phyloP scores from a whole-genome alignment of 306 rosid genomes.

The Hippophae gyantsensis region DNA sequence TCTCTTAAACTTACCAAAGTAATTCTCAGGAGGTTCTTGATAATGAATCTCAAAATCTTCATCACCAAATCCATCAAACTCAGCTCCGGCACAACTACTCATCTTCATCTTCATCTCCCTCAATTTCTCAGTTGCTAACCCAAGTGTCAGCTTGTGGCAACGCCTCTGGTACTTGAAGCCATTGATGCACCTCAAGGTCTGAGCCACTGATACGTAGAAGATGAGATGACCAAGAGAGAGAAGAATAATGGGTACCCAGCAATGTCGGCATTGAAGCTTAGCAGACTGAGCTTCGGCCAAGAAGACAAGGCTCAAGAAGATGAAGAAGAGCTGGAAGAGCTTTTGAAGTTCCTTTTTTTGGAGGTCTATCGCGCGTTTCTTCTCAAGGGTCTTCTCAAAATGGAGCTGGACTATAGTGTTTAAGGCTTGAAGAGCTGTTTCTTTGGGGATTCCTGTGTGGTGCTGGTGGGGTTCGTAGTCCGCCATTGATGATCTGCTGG shows the following conservation, averaged over 20 bases:
- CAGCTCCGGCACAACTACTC: constrained; percentile 7
- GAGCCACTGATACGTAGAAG: constrained; percentile 87
- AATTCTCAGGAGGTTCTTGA: constrained; percentile 83
- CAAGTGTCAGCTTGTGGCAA: constrained; percentile 91
- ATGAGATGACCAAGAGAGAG: constrained; percentile 76
- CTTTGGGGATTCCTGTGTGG: constrained; percentile 35
- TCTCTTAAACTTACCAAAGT: constrained; percentile 84
- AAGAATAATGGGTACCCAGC: constrained; percentile 79
- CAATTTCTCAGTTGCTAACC: constrained; percentile 65
- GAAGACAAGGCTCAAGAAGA: constrained; percentile 54
- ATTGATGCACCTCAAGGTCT: constrained; percentile 74
- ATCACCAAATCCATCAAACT: constrained; percentile 30
- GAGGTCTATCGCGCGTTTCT: constrained; percentile 75
- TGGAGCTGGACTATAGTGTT: constrained; percentile 90
- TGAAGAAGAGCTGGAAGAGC: constrained; percentile 66
- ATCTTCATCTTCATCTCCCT: constrained; percentile 53
- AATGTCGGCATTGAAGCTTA: constrained; percentile 79
- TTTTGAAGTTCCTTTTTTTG: constrained; percentile 81
- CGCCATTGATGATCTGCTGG: constrained; percentile 31
- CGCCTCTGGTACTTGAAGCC: constrained; percentile 92
- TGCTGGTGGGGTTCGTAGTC: constrained; percentile 33
- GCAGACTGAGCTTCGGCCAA: constrained; percentile 32
- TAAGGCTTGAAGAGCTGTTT: constrained; percentile 62
- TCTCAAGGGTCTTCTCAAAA: constrained; percentile 85
- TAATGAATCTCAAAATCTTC: constrained; percentile 77